Percentiles rank a stretch among this genome's conserved stretches.
phyloP scores from a whole-genome alignment of 169 alveolate species.

The Cryptosporidium felis region DNA sequence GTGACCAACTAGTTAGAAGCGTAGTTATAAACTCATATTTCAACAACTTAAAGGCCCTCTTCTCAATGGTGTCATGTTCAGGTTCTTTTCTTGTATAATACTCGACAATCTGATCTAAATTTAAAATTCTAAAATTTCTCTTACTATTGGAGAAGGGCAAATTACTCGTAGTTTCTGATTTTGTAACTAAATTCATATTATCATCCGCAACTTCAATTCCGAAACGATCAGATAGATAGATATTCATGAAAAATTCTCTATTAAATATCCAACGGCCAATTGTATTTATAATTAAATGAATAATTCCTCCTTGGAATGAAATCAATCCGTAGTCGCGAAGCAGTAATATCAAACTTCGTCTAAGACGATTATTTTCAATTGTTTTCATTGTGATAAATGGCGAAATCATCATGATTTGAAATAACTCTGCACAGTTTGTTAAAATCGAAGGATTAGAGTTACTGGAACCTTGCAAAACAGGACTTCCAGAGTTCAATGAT shows the following conservation, averaged over 20 bases:
- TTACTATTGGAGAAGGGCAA: too few relatives aligned
- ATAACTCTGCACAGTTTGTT: slow-evolving; percentile 26
- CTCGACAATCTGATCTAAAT: slow-evolving; percentile 17
- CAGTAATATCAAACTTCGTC: neutral
- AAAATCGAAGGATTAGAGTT: neutral
- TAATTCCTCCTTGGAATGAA: slow-evolving; percentile 36
- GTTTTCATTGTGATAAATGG: slow-evolving; percentile 9
- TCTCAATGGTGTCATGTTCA: neutral
- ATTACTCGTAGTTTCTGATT: too few relatives aligned
- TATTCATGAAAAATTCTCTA: neutral
- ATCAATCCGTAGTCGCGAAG: slow-evolving; percentile 44
- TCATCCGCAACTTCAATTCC: neutral
- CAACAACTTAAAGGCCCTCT: neutral
- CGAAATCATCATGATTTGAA: slow-evolving; percentile 29
- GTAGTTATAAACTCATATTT: slow-evolving; percentile 1
- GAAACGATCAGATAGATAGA: slow-evolving; percentile 3
- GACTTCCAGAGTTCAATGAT: neutral
- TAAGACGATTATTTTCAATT: neutral
- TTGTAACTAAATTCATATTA: too few relatives aligned
- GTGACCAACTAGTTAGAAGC: slow-evolving; percentile 52
- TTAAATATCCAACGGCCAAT: slow-evolving; percentile 61
- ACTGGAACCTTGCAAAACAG: neutral
- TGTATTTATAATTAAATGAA: slow-evolving; percentile 25
- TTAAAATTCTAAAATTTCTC: too few relatives aligned
- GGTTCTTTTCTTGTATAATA: too few relatives aligned